Conservation (phyloP, 2,329 filamentous ascomycete genomes). For the Sarocladium strictum region DNA sequence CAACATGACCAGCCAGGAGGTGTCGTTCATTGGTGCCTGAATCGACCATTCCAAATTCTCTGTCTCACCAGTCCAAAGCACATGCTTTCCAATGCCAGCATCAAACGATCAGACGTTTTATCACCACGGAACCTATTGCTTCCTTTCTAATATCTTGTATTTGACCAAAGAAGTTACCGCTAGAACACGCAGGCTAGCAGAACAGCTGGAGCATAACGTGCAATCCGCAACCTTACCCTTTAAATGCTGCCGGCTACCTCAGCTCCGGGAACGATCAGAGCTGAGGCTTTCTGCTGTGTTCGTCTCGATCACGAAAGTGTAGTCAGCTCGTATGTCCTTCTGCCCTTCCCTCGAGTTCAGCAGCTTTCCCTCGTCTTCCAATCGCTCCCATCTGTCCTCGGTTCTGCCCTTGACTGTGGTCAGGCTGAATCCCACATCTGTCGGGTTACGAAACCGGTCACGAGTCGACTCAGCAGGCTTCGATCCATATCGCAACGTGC, state of each 20-base stretch:
- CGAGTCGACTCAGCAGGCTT: background rate
- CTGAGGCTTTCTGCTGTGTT: background rate
- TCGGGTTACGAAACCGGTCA: conserved; percentile 5
- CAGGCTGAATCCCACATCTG: conserved; percentile 5
- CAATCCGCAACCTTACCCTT: too few relatives aligned
- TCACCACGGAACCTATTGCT: too few relatives aligned
- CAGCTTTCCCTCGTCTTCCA: conserved; percentile 8
- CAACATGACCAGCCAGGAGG: background rate
- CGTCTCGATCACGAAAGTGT: background rate
- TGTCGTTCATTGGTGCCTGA: background rate
- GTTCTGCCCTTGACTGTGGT: conserved; percentile 3
- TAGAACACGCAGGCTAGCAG: background rate
- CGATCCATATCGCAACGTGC: background rate
- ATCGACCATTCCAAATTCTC: background rate
- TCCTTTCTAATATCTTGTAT: too few relatives aligned
- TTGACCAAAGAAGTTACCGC: background rate
- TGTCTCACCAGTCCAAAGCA: background rate
- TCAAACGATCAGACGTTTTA: too few relatives aligned
- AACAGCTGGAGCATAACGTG: too few relatives aligned
- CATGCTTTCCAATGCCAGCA: background rate
- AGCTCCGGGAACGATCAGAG: background rate
- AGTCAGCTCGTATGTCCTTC: background rate
- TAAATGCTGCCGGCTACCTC: too few relatives aligned
- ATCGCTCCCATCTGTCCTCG: conserved; percentile 5
- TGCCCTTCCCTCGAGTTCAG: background rate